Evolutionary conservation across 768 basidiomycete species (phyloP), one percentile per base, ranked within the genome.

Genomic region (Trametopsis cervina): DNA sequence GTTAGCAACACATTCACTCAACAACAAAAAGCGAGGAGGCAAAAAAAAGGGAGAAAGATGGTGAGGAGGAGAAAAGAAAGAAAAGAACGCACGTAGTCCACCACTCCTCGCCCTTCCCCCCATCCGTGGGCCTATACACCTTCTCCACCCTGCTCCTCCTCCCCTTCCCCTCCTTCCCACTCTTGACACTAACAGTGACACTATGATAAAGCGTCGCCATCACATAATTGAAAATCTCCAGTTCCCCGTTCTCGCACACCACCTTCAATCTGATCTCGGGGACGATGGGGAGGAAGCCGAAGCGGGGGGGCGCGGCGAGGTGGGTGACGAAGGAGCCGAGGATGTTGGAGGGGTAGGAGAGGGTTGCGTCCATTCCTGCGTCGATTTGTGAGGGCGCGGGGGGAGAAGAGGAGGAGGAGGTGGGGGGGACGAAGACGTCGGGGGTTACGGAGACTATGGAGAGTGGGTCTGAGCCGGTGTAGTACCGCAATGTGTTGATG

Each of bases 21-120:
- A n/a, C n/a, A n/a, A n/a, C n/a, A n/a, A n/a, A n/a, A n/a, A n/a
- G n/a, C n/a, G n/a, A n/a, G n/a, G n/a, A n/a, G n/a, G n/a, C n/a
- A n/a, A 27, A 15, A 10, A 44, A 24, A 25, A 12, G 25, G 20
- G 12, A 46, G 43, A 13, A 18, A 17, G 26, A 13, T 33, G 26
- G 20, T 15, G 42, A 22, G 7, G 7, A 4, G 21, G 9, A 11
- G 33, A 23, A 15, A 39, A 36, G 7, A n/a, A 25, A 27, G n/a
- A n/a, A 21, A 17, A 27, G 26, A 12, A 40, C 40, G 24, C 36
- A 62, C 33, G 79, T 75, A 29, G 75, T 66, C 73, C 76, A 79
- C 7, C 66, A 66, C 59, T 81, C 72, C 18, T 79, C 79, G 46
- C 73, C 68, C 29, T 35, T 37, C 46, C 56, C 40, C 67, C 66